Conservation (phyloP, 805 yeast genomes). For the Metschnikowia drakensbergensis region DNA sequence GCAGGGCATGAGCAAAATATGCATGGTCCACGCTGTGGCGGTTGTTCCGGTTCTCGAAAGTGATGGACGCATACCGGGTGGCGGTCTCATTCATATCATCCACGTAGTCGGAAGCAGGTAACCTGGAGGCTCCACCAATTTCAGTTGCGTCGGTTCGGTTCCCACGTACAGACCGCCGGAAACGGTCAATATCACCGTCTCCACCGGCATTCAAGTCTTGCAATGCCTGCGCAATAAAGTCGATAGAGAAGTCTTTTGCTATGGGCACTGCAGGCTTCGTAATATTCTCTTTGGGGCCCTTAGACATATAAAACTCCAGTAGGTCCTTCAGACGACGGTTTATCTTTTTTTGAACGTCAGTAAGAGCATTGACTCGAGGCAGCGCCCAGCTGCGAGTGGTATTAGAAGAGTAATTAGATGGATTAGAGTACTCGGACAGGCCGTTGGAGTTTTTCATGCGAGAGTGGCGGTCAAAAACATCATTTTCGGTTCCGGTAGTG, state of each 20-base stretch:
- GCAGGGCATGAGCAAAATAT: neutral
- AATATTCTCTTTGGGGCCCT: slow-evolving; percentile 26
- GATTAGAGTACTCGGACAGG: slow-evolving; percentile 35
- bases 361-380: slow-evolving; percentile 35
- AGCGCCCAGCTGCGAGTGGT: slow-evolving; percentile 41
- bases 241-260: slow-evolving; percentile 42
- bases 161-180: slow-evolving; percentile 35
- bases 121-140: neutral
- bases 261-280: slow-evolving; percentile 30
- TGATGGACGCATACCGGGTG: slow-evolving; percentile 33
- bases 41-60: slow-evolving; percentile 15
- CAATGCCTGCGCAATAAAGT: slow-evolving; percentile 43
- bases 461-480: slow-evolving; percentile 13
- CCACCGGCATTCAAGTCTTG: slow-evolving; percentile 45
- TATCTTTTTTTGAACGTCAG: slow-evolving; percentile 36
- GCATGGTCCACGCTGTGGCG: neutral
- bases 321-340: slow-evolving; percentile 25
- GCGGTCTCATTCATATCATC: slow-evolving; percentile 38
- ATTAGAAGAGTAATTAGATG: slow-evolving; percentile 29
- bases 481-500: slow-evolving; percentile 15
- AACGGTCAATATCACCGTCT: slow-evolving; percentile 40
- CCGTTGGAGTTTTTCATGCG: slow-evolving; percentile 11
- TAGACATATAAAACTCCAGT: slow-evolving; percentile 7
- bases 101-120: slow-evolving; percentile 28
- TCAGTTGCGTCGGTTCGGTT: slow-evolving; percentile 10